Base-by-base conservation (phyloP, 306 rosid species). In the Quercus aquifolioides region DNA sequence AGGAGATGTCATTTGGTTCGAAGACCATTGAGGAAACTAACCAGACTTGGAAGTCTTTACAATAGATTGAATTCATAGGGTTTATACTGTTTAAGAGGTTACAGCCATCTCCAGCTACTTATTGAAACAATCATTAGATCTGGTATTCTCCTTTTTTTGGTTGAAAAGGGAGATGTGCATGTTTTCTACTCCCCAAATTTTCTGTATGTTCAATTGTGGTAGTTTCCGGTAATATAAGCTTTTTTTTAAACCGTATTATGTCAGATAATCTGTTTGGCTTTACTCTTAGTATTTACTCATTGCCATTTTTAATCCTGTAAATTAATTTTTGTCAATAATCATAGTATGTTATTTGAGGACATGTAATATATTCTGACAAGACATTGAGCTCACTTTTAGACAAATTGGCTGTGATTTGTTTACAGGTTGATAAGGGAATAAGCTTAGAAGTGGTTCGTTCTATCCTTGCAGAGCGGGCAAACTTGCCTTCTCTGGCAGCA, bases 401-500 rank as follows among this genome's bases (percentile, higher is more conserved):
- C 38, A 68, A 2, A 54, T 64, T 67, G 30, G 9, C 51, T 73
- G 19, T 49, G 71, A 65, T 79, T 7, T 73, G 63, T 79, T 78
- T 38, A 86, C 88, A 94, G 98, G 90, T 94, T 73, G 97, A 94
- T 83, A 90, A 87, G 92, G 97, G 89, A 74, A 86, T 89, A 76
- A 90, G 71, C 80, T 65, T 91, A 79, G 98, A 92, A 87, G 81
- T 94, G 55, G 97, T 94, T 73, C 97, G 90, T 74, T 90, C 98
- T 11, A 74, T 92, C 67, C 97, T 91, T 64, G 80, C 81, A 28
- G 97, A 94, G 85, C 89, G 97, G 60, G 94, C 97, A 60, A 91
- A 90, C 63, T 85, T 80, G 55, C 98, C 94, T 33, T 84, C 87
- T 79, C 92, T 94, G 19, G 97, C 97, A 19, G 94, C 95, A 51